phyloP scores from a whole-genome alignment of 192 early-diverging fungal species.

The Coemansia erecta region DNA sequence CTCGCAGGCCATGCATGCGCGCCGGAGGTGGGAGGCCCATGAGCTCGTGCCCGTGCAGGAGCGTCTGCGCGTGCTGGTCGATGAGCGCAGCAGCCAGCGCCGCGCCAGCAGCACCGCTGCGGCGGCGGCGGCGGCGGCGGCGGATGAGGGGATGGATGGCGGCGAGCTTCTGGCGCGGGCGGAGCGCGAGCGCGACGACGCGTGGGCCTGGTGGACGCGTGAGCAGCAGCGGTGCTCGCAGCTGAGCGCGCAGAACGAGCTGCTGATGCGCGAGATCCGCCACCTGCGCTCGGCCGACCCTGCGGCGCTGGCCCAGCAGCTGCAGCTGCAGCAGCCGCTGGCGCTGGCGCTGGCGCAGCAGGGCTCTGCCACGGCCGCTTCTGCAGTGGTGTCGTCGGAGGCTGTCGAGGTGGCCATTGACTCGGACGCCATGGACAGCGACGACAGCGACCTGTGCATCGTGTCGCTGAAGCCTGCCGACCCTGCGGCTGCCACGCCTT shows the following conservation, averaged over 20 bases:
- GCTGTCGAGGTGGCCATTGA: background rate
- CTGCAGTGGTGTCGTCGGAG: background rate
- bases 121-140: constrained; percentile 5
- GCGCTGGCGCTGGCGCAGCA: too few relatives aligned
- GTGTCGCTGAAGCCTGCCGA: constrained; percentile 27
- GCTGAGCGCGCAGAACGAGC: constrained; percentile 44
- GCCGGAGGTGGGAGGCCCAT: constrained; percentile 40
- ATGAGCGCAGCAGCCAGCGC: background rate
- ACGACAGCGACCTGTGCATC: constrained; percentile 42
- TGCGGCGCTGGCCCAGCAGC: too few relatives aligned
- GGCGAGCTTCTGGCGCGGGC: constrained; percentile 18
- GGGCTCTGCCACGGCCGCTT: background rate
- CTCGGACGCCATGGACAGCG: constrained; percentile 12
- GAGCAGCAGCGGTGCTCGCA: constrained; percentile 43
- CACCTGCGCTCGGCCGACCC: constrained; percentile 6
- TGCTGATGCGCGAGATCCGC: constrained; percentile 47
- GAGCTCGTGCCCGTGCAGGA: constrained; percentile 48
- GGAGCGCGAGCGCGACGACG: constrained; percentile 26
- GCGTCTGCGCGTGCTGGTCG: constrained; percentile 24
- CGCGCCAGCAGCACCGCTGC: background rate
- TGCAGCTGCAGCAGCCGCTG: too few relatives aligned
- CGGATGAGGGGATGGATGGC: constrained; percentile 10
- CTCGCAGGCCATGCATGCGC: constrained; percentile 25
- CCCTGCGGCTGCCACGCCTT: too few relatives aligned
- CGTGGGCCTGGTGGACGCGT: constrained; percentile 40